Percentiles rank a stretch among this genome's conserved stretches.
phyloP scores from a whole-genome alignment of 2,329 filamentous ascomycete species.

The Herpotrichia juniperi region DNA sequence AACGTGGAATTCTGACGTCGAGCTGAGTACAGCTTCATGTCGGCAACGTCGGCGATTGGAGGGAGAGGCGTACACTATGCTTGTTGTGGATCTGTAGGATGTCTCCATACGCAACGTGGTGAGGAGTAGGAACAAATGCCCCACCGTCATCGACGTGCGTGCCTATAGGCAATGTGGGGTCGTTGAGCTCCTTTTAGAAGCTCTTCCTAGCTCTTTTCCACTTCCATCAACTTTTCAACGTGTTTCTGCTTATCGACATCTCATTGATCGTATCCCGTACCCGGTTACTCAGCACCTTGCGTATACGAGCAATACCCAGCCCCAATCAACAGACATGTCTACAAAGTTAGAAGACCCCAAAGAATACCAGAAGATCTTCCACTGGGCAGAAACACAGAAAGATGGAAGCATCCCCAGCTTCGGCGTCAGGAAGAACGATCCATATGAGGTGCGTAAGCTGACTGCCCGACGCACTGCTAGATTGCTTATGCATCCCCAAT shows the following conservation, averaged over 20 bases:
- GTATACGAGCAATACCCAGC: background rate
- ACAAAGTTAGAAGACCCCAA: slow-evolving; percentile 40
- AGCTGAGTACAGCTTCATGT: background rate
- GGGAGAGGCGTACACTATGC: background rate
- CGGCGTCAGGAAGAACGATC: slow-evolving; percentile 59
- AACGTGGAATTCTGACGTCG: slow-evolving; percentile 11
- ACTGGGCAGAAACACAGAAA: slow-evolving; percentile 66
- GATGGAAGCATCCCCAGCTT: slow-evolving; percentile 63
- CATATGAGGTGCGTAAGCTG: slow-evolving; percentile 52
- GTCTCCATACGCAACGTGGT: background rate
- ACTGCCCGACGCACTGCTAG: background rate
- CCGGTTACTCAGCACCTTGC: background rate
- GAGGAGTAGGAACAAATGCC: slow-evolving; percentile 2
- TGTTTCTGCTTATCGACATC: background rate
- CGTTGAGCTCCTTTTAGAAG: slow-evolving; percentile 4
- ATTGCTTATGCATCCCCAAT: background rate
- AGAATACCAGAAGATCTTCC: slow-evolving; percentile 46
- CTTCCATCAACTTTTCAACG: slow-evolving; percentile 4
- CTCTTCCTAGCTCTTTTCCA: slow-evolving; percentile 1
- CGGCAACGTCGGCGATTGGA: slow-evolving; percentile 25
- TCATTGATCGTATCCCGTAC: background rate
- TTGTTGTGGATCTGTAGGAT: background rate
- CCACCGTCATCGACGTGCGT: slow-evolving; percentile 2
- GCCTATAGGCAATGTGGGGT: slow-evolving; percentile 13
- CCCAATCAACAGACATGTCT: slow-evolving; percentile 24